Evolutionary conservation across 768 basidiomycete species (phyloP).

Genomic region (Udeniomyces megalosporus): DNA sequence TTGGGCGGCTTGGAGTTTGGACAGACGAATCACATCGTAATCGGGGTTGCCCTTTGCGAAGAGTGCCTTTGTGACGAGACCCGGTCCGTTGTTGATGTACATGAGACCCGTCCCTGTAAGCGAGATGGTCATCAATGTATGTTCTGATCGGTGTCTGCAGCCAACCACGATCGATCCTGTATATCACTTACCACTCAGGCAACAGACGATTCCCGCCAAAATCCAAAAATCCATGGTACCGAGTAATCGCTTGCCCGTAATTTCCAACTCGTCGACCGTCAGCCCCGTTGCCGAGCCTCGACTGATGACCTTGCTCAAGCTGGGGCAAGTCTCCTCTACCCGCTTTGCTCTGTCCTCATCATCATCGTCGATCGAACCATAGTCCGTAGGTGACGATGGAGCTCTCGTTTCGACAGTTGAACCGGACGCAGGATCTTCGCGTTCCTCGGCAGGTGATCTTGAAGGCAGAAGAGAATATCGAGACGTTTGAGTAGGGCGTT

Average conservation of each 20-base stretch:
- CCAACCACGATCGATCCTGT: too few relatives aligned
- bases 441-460: too few relatives aligned
- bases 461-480: background rate
- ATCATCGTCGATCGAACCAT: background rate
- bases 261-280: constrained; percentile 30
- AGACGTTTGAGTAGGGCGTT: too few relatives aligned
- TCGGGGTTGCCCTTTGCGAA: constrained; percentile 44
- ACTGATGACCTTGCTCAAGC: background rate
- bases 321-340: background rate
- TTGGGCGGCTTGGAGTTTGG: constrained; percentile 64
- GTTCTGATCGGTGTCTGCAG: too few relatives aligned
- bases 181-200: constrained; percentile 45
- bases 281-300: background rate
- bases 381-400: too few relatives aligned
- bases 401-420: background rate
- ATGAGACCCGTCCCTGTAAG: too few relatives aligned
- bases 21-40: constrained; percentile 52
- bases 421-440: background rate
- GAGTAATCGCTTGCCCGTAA: constrained; percentile 42
- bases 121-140: too few relatives aligned
- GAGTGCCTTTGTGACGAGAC: constrained; percentile 49
- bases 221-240: constrained; percentile 48
- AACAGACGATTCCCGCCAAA: constrained; percentile 39
- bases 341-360: background rate
- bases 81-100: constrained; percentile 68